Evolutionary conservation across 1,284 basidiomycete species (phyloP).

Genomic region (Austroboletus sp.): DNA sequence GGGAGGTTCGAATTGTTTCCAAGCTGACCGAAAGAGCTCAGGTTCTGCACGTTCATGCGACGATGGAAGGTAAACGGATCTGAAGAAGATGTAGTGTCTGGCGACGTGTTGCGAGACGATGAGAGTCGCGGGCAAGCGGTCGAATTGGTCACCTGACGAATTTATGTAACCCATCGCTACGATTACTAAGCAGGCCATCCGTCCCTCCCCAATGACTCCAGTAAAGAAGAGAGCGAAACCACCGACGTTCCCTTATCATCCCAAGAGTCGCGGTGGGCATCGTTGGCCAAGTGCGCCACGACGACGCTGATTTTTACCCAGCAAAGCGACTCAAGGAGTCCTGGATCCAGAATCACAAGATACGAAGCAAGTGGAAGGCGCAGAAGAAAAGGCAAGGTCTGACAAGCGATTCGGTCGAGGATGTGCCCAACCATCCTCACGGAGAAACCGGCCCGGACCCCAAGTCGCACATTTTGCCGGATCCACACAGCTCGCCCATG

Average conservation of each 20-base stretch:
- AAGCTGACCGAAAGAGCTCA: conserved; percentile 67
- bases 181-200: conserved; percentile 26
- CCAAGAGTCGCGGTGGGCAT: conserved; percentile 51
- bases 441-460: conserved; percentile 1
- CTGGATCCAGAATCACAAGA: conserved; percentile 68
- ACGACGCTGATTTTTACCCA: conserved; percentile 28
- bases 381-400: conserved; percentile 60
- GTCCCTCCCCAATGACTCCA: conserved; percentile 7
- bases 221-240: conserved; percentile 43
- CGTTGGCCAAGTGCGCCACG: background rate
- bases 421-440: conserved; percentile 6
- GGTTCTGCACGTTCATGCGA: conserved; percentile 91
- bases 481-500: background rate
- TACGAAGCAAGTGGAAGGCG: conserved; percentile 71
- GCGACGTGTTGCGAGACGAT: conserved; percentile 25
- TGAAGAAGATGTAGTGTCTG: conserved; percentile 43
- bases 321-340: conserved; percentile 66
- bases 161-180: conserved; percentile 19
- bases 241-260: conserved; percentile 65
- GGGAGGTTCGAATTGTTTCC: conserved; percentile 24
- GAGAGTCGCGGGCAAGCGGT: conserved; percentile 21
- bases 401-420: conserved; percentile 3
- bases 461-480: background rate
- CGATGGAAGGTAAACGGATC: conserved; percentile 38
- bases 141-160: conserved; percentile 12